Evolutionary conservation across 495 filamentous ascomycete genomes (phyloP), one percentile per base, ranked within the genome.

Genomic region (Parachaetomium inaequale): DNA sequence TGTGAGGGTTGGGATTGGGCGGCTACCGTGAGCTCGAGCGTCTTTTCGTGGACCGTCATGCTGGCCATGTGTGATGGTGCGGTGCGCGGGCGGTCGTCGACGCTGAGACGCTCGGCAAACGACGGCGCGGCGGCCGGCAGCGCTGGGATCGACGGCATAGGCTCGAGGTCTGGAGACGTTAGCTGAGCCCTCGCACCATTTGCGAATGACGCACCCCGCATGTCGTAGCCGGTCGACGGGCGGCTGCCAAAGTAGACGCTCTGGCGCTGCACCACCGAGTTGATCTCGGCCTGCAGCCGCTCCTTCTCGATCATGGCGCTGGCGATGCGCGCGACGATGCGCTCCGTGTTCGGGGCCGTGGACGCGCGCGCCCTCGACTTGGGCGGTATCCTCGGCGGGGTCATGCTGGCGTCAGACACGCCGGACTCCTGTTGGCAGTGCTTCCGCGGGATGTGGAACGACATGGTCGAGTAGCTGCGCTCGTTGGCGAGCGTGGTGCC

Each of bases 261-360:
- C 67, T 81, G 79, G 25, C 80, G 75, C 69, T 83, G 81, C 10
- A 83, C 71, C 7, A 82, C 63, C 43, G 78, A 76, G 31, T 84
- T 78, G 59, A 84, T 83, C 55, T 82, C 75, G 29, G 75, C 76
- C 64, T 84, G 79, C 42, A 85, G 54, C 45, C 71, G 73, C 56
- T 80, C 79, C 63, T 77, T 79, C 66, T 84, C 81, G 46, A 82
- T 60, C 66, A 84, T 73, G 28, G 77, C 80, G 51, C 73, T 79
- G 45, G 81, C 81, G 58, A 84, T 79, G 55, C 81, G 74, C 62
- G 81, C 79, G 19, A 80, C 72, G 29, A 79, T 75, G 19, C 68
- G 66, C 40, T 77, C 74, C 54, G 75, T 72, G 53, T 67, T 68
- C 4, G 76, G 76, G 0, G 75, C 68, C 11, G 70, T 72, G 43